Conservation (phyloP, 257 asterid species). For the Leonotis leonurus region DNA sequence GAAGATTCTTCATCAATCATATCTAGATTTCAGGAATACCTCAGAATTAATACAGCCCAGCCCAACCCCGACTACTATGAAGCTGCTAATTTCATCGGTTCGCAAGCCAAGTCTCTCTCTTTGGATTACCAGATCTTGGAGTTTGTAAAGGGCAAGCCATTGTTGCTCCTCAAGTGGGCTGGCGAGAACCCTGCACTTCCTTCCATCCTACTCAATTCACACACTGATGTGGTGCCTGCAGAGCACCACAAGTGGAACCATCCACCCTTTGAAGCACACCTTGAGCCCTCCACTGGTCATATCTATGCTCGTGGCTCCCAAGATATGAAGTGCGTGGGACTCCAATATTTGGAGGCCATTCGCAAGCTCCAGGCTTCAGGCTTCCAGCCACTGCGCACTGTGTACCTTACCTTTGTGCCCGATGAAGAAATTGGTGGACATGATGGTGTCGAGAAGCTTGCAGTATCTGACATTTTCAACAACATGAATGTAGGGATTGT, state of each 20-base stretch:
- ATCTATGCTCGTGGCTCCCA: slow-evolving; percentile 94
- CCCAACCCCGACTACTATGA: slow-evolving; percentile 68
- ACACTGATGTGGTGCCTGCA: slow-evolving; percentile 90
- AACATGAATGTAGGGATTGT: slow-evolving; percentile 80
- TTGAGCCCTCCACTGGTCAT: slow-evolving; percentile 55
- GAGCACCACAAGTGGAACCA: slow-evolving; percentile 81
- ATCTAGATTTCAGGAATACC: slow-evolving; percentile 81
- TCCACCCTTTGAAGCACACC: slow-evolving; percentile 72
- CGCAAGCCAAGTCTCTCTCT: slow-evolving; percentile 62
- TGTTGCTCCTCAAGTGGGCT: slow-evolving; percentile 71
- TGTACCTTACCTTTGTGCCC: slow-evolving; percentile 83
- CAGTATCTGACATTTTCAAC: slow-evolving; percentile 52
- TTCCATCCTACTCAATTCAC: slow-evolving; percentile 88
- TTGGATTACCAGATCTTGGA: slow-evolving; percentile 50
- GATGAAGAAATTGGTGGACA: slow-evolving; percentile 97
- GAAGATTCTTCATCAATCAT: slow-evolving; percentile 36
- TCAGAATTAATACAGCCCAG: slow-evolving; percentile 76
- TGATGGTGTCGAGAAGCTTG: slow-evolving; percentile 79
- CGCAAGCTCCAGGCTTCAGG: slow-evolving; percentile 63
- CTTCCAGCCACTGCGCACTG: slow-evolving; percentile 56
- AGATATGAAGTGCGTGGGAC: slow-evolving; percentile 90
- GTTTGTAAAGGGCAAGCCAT: slow-evolving; percentile 62
- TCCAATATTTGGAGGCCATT: slow-evolving; percentile 90
- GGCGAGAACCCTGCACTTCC: slow-evolving; percentile 65
- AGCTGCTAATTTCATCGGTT: slow-evolving; percentile 57